phyloP scores from a whole-genome alignment of 1,284 basidiomycete genomes.

The Coriolopsis trogii region DNA sequence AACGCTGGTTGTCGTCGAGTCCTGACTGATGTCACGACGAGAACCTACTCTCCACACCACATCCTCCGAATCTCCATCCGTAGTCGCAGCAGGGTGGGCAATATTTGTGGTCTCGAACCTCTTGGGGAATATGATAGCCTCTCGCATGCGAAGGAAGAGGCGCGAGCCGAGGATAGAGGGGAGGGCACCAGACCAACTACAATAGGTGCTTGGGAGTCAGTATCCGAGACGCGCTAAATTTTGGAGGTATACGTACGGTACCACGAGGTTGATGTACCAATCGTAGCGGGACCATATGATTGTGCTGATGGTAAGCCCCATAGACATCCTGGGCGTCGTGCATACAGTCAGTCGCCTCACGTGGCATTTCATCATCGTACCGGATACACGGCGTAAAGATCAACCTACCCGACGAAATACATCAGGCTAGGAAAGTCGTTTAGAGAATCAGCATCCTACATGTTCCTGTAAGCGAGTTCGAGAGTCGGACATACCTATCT shows the following conservation, averaged over 20 bases:
- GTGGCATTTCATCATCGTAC: conserved; percentile 13
- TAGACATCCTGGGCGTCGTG: conserved; percentile 25
- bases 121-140: conserved; percentile 11
- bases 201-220: background rate
- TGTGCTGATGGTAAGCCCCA: conserved; percentile 26
- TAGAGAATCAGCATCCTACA: background rate
- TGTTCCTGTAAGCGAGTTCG: background rate
- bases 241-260: conserved; percentile 28
- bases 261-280: conserved; percentile 30
- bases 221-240: background rate
- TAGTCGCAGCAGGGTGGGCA: no score
- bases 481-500: background rate
- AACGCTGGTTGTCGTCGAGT: no score
- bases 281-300: conserved; percentile 29
- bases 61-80: no score
- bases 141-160: conserved; percentile 24
- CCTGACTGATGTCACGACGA: no score
- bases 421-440: conserved; percentile 12
- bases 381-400: no score
- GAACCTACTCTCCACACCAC: no score
- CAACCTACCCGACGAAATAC: conserved; percentile 26
- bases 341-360: no score
- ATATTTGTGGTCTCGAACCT: background rate
- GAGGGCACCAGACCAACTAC: conserved; percentile 31
- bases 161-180: conserved; percentile 24